Base-by-base conservation (phyloP, 1,284 basidiomycete genomes). In the Melampsora abietis-canadensis region DNA sequence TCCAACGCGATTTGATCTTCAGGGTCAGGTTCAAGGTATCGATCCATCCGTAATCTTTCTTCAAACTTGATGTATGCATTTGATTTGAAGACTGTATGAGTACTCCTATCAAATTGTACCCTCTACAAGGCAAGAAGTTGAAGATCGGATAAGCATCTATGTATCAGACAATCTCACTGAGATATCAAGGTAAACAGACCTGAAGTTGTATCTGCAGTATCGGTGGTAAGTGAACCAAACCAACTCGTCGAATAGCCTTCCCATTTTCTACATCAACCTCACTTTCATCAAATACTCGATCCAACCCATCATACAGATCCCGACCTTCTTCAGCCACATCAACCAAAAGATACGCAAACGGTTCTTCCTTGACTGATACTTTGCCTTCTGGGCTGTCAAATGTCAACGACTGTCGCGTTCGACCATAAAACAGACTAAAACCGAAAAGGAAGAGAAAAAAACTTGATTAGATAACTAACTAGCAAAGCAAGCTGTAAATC, bases 181-280 rank as follows among this genome's bases (percentile, higher is more conserved):
- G 34, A 10, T 62, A 40, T 37, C 21, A 34, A 27, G n/a, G 51
- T 78, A 46, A 46, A 68, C 85, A 78, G 76, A 91, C 92, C 87
- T 95, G 91, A 44, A 98, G 86, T 81, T 98, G 95, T 65, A 99
- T 92, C 81, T 99, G 96, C 40, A 99, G 83, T 74, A 98, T 83
- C 0, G 92, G 92, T 0, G 95, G 95, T 27, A 94, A 85, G 76
- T 93, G 88, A 7, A 95, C 87, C 47, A 98, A 85, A 14, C 90
- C 87, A 54, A 96, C 90, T 78, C 93, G 89, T 87, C 97, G 94
- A 75, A 87, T 87, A 24, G 90, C 91, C 80, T 90, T 90, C 77
- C 88, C 87, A 4, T 92, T 92, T 76, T 93, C 90, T 65, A 93
- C 89, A 77, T 96, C 92, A 67, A 98, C 91, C 0, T 76, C 76